Evolutionary conservation across 257 asterid species (phyloP).

Genomic region (Gardenia jasminoides): DNA sequence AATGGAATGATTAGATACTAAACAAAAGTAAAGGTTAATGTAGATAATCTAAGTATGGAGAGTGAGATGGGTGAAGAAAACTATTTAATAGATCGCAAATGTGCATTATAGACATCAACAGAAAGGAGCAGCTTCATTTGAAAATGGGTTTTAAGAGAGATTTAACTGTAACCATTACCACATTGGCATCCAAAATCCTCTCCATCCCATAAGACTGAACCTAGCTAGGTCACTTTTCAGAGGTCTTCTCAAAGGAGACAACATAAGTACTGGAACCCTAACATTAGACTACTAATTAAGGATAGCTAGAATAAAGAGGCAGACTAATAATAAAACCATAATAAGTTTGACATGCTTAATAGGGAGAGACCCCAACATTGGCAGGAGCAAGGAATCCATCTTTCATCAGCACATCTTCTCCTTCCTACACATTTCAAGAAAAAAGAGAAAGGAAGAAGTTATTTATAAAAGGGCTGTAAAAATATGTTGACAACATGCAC

Average conservation of each 20-base stretch:
- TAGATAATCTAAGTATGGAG: not conserved
- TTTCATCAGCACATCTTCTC: constrained; percentile 84
- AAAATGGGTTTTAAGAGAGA: constrained; percentile 31
- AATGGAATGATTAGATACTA: not conserved
- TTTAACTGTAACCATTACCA: constrained; percentile 20
- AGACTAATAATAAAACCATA: not conserved
- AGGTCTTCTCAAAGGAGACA: constrained; percentile 23
- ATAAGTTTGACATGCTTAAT: constrained; percentile 34
- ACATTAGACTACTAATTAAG: not conserved
- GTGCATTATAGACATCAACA: constrained; percentile 3
- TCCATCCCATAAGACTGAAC: constrained; percentile 20
- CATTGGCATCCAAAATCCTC: constrained; percentile 37
- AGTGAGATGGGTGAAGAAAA: not conserved
- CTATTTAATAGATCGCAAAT: not conserved
- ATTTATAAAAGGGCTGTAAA: not conserved
- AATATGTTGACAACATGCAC: constrained; percentile 10
- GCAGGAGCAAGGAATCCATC: constrained; percentile 88
- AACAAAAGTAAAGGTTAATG: not conserved
- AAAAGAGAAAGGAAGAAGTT: not conserved
- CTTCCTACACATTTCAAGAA: constrained; percentile 51
- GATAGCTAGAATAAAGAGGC: not conserved
- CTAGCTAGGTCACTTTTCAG: constrained; percentile 19
- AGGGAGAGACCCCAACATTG: constrained; percentile 83
- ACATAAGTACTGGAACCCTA: constrained; percentile 4
- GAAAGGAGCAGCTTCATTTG: constrained; percentile 7